Evolutionary conservation across 73 alveolate genomes (phyloP), one percentile per base, ranked within the genome.

Genomic region (Paramecium caudatum): DNA sequence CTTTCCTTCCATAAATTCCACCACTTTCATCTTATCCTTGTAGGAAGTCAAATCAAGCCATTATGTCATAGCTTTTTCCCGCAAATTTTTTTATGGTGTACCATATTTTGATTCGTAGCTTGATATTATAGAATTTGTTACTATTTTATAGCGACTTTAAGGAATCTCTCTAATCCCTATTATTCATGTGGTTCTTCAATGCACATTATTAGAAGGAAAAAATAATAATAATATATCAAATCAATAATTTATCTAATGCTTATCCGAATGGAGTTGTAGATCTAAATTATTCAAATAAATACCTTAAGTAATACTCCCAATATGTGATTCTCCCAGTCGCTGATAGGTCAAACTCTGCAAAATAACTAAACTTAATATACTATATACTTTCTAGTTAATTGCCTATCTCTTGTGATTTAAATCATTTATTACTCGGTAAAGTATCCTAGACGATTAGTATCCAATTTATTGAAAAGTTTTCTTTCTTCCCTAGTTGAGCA

Each of bases 31-130:
- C 16, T 74, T 74, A 5, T 74, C 88, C 19, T 74, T 74, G n/a
- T 15, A 41, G 1, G 62, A 16, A 39, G 23, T 21, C 32, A 74
- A 74, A 39, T 74, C 88, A 13, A 74, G 19, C 88, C 88, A 74
- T 74, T 34, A 74, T 34, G 62, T 21, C 46, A 74, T 37, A 21
- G 88, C 88, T 25, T 45, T 74, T 21, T 74, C 88, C 65, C 88
- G 36, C 47, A 74, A 45, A 19, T 74, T 36, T n/a, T 6, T 74
- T 45, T 45, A 30, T 27, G 65, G 27, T 15, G 43, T 74, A 16
- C 88, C 69, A 27, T 39, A 27, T 21, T 74, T 74, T 21, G 32
- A 32, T 9, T 74, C 88, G 43, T 74, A 41, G 43, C 88, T 74
- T 19, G 15, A 41, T 3, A 12, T 19, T 21, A 0, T 74, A 7